phyloP scores from a whole-genome alignment of 2,329 filamentous ascomycete genomes.

The Fusarium lateritium region DNA sequence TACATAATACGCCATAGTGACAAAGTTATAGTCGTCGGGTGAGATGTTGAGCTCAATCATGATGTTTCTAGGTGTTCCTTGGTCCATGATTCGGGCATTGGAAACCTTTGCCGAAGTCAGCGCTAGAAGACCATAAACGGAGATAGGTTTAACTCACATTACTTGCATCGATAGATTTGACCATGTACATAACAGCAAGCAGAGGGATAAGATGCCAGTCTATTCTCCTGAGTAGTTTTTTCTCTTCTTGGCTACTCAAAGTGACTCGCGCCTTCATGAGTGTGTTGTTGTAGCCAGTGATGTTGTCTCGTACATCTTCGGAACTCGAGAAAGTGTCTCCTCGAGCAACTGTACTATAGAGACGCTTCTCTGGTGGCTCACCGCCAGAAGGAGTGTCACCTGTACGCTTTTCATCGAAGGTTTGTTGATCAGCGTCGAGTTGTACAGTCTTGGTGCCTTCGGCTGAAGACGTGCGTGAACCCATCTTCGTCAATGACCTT shows the following conservation, averaged over 20 bases:
- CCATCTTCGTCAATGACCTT: not conserved
- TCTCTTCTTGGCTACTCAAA: not conserved
- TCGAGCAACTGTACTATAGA: not conserved
- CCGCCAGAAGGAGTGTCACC: not conserved
- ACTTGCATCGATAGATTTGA: conserved; percentile 3
- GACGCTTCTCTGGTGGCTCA: not conserved
- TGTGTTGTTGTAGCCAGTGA: not conserved
- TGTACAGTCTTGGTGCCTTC: not conserved
- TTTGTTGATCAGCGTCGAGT: not conserved
- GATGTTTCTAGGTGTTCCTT: conserved; percentile 57
- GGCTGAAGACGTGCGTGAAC: not conserved
- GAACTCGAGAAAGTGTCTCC: not conserved
- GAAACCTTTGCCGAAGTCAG: conserved; percentile 33
- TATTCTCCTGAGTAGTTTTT: not conserved
- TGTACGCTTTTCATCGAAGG: not conserved
- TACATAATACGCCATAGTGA: conserved; percentile 46
- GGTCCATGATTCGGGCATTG: conserved; percentile 61
- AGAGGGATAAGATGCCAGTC: conserved; percentile 7
- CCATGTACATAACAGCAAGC: conserved; percentile 8
- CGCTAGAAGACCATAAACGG: not conserved
- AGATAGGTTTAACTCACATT: not conserved
- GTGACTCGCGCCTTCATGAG: not conserved
- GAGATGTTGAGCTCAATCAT: conserved; percentile 57
- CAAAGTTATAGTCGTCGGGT: conserved; percentile 57
- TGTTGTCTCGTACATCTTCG: not conserved